These are phyloP conservation scores for Nakazawaea sp. DNA, from an alignment of 805 yeast genomes.

Conservation along the genomic window DNA sequence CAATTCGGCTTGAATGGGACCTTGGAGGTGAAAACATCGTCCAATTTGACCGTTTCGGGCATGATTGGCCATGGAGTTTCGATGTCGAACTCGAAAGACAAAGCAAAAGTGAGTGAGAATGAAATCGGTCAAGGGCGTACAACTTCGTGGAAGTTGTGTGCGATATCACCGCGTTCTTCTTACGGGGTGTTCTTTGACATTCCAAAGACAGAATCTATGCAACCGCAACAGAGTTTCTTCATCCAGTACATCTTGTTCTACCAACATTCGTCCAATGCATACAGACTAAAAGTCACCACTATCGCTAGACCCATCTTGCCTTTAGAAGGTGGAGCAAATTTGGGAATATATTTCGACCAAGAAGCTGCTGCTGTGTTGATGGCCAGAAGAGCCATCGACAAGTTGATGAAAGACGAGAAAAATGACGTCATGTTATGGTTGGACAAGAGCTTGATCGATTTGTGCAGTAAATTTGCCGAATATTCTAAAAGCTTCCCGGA, in stretches of 20 bases:
- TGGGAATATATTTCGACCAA: slow-evolving; percentile 53
- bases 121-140: slow-evolving; percentile 44
- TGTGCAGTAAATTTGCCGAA: slow-evolving; percentile 39
- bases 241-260: slow-evolving; percentile 55
- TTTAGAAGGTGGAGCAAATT: slow-evolving; percentile 29
- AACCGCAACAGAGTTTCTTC: slow-evolving; percentile 24
- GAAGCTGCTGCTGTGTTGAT: slow-evolving; percentile 61
- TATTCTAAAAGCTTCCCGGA: slow-evolving; percentile 39
- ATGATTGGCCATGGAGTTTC: slow-evolving; percentile 58
- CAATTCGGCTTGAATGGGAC: slow-evolving; percentile 55
- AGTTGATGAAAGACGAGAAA: slow-evolving; percentile 29
- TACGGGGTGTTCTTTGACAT: slow-evolving; percentile 55
- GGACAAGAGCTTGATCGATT: slow-evolving; percentile 39
- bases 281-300: slow-evolving; percentile 57
- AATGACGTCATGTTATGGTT: slow-evolving; percentile 38
- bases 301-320: slow-evolving; percentile 36
- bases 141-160: slow-evolving; percentile 54
- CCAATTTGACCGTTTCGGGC: slow-evolving; percentile 48
- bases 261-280: slow-evolving; percentile 53
- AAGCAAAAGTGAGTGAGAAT: slow-evolving; percentile 26
- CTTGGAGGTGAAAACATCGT: slow-evolving; percentile 45
- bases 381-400: slow-evolving; percentile 46
- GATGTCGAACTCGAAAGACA: slow-evolving; percentile 22
- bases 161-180: slow-evolving; percentile 48
- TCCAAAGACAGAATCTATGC: slow-evolving; percentile 18